Percentiles rank a stretch among this genome's conserved stretches.
phyloP scores from a whole-genome alignment of 129 eudicot genomes.

The Smallanthus sonchifolius region DNA sequence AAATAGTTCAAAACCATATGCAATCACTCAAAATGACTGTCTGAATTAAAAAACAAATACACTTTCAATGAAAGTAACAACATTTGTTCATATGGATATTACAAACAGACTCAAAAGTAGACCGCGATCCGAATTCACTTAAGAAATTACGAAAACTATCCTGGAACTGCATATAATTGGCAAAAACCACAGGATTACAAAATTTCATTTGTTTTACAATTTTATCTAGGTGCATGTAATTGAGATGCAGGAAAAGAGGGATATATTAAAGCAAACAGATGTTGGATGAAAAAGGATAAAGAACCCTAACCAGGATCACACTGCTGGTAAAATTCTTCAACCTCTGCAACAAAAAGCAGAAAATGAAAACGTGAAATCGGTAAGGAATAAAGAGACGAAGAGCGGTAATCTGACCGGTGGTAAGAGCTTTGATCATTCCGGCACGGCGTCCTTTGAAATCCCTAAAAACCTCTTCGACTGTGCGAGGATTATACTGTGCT shows the following conservation, averaged over 20 bases:
- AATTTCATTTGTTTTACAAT: background rate
- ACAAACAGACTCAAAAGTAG: background rate
- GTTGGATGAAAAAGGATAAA: background rate
- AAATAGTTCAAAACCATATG: too few species aligned
- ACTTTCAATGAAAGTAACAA: background rate
- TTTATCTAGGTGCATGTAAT: conserved; percentile 28
- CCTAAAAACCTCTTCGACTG: conserved; percentile 85
- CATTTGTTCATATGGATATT: background rate
- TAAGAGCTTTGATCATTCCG: conserved; percentile 81
- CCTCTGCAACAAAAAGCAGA: conserved; percentile 45
- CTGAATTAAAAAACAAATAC: background rate
- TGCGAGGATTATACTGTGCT: conserved; percentile 60
- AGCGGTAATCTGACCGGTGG: conserved; percentile 41
- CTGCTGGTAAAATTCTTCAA: conserved; percentile 66
- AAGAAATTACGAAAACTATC: conserved; percentile 4
- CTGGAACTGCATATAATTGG: background rate
- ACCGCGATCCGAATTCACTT: background rate
- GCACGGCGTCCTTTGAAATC: conserved; percentile 74
- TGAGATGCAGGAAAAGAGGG: conserved; percentile 11
- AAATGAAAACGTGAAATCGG: background rate
- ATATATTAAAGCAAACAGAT: background rate
- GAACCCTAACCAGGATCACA: conserved; percentile 70
- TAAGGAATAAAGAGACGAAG: background rate
- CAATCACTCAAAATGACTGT: background rate
- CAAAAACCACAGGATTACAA: background rate